Evolutionary conservation across 257 asterid genomes (phyloP).

Genomic region (Cordia subcordata): DNA sequence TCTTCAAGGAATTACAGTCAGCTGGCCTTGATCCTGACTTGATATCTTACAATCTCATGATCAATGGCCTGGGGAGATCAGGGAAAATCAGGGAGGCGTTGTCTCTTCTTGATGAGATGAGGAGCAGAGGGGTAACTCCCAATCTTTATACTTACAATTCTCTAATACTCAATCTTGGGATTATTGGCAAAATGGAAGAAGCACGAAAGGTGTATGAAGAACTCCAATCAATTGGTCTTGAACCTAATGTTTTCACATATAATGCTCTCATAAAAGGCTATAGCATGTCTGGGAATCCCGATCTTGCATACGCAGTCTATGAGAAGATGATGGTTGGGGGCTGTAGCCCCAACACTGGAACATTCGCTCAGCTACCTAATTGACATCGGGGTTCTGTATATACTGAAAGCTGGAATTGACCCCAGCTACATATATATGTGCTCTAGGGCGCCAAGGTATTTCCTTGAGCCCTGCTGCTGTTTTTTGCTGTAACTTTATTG

Average conservation of each 20-base stretch:
- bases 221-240: slow-evolving; percentile 51
- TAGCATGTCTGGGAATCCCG: slow-evolving; percentile 64
- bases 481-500: too few species aligned
- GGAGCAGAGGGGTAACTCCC: slow-evolving; percentile 61
- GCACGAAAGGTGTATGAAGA: slow-evolving; percentile 70
- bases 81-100: slow-evolving; percentile 54
- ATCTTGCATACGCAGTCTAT: slow-evolving; percentile 69
- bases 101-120: slow-evolving; percentile 74
- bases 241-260: slow-evolving; percentile 80
- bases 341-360: slow-evolving; percentile 71
- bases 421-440: background rate
- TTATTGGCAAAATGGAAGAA: slow-evolving; percentile 64
- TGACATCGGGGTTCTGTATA: slow-evolving; percentile 13
- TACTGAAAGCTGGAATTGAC: slow-evolving; percentile 1
- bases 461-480: background rate
- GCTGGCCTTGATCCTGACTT: slow-evolving; percentile 90
- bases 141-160: slow-evolving; percentile 76
- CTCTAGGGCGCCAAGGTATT: background rate
- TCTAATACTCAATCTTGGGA: slow-evolving; percentile 66
- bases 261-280: slow-evolving; percentile 85
- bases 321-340: slow-evolving; percentile 91
- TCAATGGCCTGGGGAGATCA: slow-evolving; percentile 70
- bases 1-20: slow-evolving; percentile 68
- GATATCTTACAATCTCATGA: slow-evolving; percentile 76
- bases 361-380: slow-evolving; percentile 93